A percentile compares a stretch with the other conserved stretches of the same genome.
phyloP scores from a whole-genome alignment of 495 filamentous ascomycete species.

The Rostrohypoxylon terebratum region DNA sequence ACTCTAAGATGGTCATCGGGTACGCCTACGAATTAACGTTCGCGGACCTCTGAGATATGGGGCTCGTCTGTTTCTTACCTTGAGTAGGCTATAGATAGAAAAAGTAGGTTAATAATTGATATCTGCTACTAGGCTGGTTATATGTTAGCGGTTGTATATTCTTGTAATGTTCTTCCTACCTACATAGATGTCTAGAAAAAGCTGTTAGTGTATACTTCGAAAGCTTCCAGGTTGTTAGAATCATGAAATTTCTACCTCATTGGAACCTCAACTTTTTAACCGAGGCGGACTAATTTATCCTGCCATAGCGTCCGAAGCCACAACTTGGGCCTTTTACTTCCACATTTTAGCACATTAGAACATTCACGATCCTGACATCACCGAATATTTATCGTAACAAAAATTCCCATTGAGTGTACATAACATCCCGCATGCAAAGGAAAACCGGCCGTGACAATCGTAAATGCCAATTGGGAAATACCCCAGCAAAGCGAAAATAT shows the following conservation, averaged over 20 bases:
- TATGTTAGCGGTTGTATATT: not conserved
- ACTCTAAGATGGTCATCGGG: slow-evolving; percentile 38
- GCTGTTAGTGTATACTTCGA: not conserved
- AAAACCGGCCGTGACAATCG: slow-evolving; percentile 29
- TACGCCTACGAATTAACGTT: slow-evolving; percentile 42
- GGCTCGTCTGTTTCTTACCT: not conserved
- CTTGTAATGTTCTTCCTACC: not conserved
- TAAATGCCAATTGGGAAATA: slow-evolving; percentile 15
- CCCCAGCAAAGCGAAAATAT: slow-evolving; percentile 31
- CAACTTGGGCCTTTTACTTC: not conserved
- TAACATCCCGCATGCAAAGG: slow-evolving; percentile 40
- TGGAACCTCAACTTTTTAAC: not conserved
- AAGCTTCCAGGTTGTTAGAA: not conserved
- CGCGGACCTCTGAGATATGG: slow-evolving; percentile 3
- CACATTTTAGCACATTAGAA: not conserved
- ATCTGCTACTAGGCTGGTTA: not conserved
- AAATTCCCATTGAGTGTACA: slow-evolving; percentile 36
- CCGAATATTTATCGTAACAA: slow-evolving; percentile 1
- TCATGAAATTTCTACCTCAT: not conserved
- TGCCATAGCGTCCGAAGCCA: not conserved
- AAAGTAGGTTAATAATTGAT: not conserved
- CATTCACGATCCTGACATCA: not conserved
- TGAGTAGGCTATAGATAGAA: not conserved
- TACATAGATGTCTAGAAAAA: not conserved
- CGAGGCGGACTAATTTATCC: not conserved